Conservation (phyloP, 2,329 filamentous ascomycete species). For the Aspergillus sclerotialis region DNA sequence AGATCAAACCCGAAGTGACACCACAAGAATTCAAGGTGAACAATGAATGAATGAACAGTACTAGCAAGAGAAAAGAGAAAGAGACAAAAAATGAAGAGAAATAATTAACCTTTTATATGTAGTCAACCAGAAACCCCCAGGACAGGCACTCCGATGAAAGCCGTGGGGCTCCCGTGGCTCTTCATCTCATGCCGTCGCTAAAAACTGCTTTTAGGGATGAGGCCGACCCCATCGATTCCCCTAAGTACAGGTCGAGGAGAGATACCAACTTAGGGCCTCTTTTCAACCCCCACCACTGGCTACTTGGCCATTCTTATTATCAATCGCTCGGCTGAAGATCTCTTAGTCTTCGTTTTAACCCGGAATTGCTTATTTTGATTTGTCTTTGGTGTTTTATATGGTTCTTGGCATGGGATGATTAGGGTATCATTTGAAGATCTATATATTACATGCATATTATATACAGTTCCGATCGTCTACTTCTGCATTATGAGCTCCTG, state of each 20-base stretch:
- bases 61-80: conserved; percentile 3
- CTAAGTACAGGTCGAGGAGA: conserved; percentile 45
- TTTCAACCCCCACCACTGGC: conserved; percentile 17
- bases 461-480: conserved; percentile 4
- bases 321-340: conserved; percentile 12
- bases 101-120: conserved; percentile 12
- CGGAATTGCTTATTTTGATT: no score
- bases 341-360: no score
- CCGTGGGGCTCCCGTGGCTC: conserved; percentile 4
- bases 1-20: conserved; percentile 4
- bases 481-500: conserved; percentile 37
- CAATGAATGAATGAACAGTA: conserved; percentile 2
- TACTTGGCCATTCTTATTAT: conserved; percentile 14
- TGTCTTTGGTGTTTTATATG: no score
- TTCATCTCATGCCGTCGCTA: conserved; percentile 27
- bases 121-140: conserved; percentile 6
- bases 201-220: conserved; percentile 43
- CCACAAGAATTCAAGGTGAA: not conserved
- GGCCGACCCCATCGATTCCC: conserved; percentile 26
- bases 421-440: conserved; percentile 5
- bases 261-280: conserved; percentile 19
- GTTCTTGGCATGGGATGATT: not conserved
- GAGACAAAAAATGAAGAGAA: conserved; percentile 2
- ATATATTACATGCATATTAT: no score
- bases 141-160: conserved; percentile 2